Percentiles rank a stretch among this genome's conserved stretches.
phyloP scores from a whole-genome alignment of 257 asterid genomes.

The Solanum acaule region DNA sequence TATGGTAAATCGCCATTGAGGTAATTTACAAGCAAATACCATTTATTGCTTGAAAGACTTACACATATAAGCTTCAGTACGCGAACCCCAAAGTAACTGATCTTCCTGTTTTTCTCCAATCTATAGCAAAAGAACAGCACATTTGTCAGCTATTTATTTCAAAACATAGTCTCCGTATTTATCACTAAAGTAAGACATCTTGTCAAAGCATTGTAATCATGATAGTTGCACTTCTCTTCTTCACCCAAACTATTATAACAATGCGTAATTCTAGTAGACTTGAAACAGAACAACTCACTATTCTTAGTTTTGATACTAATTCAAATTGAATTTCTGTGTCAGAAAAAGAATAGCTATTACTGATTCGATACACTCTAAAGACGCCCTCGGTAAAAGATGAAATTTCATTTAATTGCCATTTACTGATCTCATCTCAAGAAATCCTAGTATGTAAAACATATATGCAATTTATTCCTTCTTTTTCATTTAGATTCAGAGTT shows the following conservation, averaged over 20 bases:
- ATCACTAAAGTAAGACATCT: not conserved
- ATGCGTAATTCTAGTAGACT: not conserved
- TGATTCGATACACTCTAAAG: not conserved
- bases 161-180: not conserved
- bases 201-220: not conserved
- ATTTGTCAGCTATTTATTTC: not conserved
- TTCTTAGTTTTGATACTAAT: not conserved
- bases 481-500: too few species aligned
- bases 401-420: too few species aligned
- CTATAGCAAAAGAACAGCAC: constrained; percentile 12
- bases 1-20: not conserved
- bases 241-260: not conserved
- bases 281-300: not conserved
- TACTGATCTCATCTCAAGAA: too few species aligned
- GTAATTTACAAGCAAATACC: not conserved
- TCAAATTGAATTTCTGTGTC: not conserved
- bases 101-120: constrained; percentile 66
- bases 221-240: not conserved
- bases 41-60: constrained; percentile 19
- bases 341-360: not conserved
- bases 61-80: constrained; percentile 55
- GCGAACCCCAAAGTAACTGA: constrained; percentile 52
- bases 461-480: not conserved
- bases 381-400: too few species aligned
- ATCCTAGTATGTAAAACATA: not conserved